Conservation (phyloP, 192 early-diverging fungal species). For the Coemansia sp. region DNA sequence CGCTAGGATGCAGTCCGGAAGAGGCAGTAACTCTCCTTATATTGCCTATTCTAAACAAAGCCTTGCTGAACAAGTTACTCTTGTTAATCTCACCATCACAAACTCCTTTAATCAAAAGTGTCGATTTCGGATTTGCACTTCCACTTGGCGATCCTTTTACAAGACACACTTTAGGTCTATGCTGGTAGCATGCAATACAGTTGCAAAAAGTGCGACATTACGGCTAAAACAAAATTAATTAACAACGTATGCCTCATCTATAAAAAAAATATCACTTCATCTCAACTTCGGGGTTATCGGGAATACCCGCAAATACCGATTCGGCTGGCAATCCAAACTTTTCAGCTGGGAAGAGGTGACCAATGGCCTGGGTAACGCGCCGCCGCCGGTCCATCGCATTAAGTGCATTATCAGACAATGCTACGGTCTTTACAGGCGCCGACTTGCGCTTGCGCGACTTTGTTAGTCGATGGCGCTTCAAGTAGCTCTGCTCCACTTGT, state of each 20-base stretch:
- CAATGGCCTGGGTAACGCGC: slow-evolving; percentile 68
- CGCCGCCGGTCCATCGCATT: slow-evolving; percentile 69
- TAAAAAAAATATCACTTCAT: not conserved
- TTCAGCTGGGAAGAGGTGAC: slow-evolving; percentile 54
- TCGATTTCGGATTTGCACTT: not conserved
- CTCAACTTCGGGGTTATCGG: slow-evolving; percentile 39
- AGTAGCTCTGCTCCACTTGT: slow-evolving; percentile 85
- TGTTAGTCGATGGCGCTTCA: slow-evolving; percentile 76
- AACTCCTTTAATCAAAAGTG: not conserved
- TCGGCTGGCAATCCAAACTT: slow-evolving; percentile 50
- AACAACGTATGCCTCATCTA: not conserved
- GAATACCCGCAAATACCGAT: slow-evolving; percentile 39
- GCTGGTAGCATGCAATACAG: not conserved
- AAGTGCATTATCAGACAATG: slow-evolving; percentile 68
- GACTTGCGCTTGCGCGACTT: slow-evolving; percentile 75
- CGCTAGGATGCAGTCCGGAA: not conserved
- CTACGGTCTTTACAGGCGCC: slow-evolving; percentile 54
- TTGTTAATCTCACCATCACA: not conserved
- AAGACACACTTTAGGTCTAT: too few relatives aligned
- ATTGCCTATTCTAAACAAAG: not conserved
- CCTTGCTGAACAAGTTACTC: not conserved
- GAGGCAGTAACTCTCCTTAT: not conserved
- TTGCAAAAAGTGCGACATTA: not conserved
- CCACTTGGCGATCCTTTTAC: not conserved
- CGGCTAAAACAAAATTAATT: too few relatives aligned